Evolutionary conservation across 2,329 filamentous ascomycete species (phyloP).

Genomic region (Ceratocystis smalleyi): DNA sequence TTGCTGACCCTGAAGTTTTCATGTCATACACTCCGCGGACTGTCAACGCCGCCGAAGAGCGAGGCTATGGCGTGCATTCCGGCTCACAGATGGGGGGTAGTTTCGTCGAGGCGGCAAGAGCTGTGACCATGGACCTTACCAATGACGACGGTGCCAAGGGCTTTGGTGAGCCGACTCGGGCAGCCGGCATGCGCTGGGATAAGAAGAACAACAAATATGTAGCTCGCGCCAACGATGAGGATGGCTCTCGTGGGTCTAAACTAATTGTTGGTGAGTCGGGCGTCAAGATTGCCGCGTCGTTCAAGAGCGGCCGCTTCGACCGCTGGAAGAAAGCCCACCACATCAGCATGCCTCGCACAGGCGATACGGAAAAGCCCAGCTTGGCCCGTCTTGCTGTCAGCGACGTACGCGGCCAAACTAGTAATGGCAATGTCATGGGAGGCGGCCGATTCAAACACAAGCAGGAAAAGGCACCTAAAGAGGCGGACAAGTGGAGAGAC

Average conservation of each 20-base stretch:
- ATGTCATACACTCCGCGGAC: slow-evolving; percentile 87
- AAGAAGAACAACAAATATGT: slow-evolving; percentile 96
- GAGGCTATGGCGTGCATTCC: slow-evolving; percentile 82
- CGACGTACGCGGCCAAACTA: slow-evolving; percentile 16
- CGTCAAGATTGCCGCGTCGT: slow-evolving; percentile 86
- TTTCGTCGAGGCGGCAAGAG: slow-evolving; percentile 78
- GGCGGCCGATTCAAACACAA: slow-evolving; percentile 62
- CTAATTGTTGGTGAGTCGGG: slow-evolving; percentile 82
- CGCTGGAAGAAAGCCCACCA: slow-evolving; percentile 80
- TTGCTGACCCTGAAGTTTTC: slow-evolving; percentile 78
- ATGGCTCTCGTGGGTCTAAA: slow-evolving; percentile 57
- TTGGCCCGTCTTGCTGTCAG: slow-evolving; percentile 19
- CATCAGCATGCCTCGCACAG: slow-evolving; percentile 61
- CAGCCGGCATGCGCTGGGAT: slow-evolving; percentile 69
- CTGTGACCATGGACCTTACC: slow-evolving; percentile 78
- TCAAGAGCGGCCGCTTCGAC: slow-evolving; percentile 88
- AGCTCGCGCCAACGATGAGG: slow-evolving; percentile 77
- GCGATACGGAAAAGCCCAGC: slow-evolving; percentile 53
- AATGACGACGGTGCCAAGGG: slow-evolving; percentile 71
- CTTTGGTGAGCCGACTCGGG: slow-evolving; percentile 61
- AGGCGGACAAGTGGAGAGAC: slow-evolving; percentile 79
- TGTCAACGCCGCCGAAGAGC: slow-evolving; percentile 70
- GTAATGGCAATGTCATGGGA: slow-evolving; percentile 8
- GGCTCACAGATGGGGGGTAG: slow-evolving; percentile 46
- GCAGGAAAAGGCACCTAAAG: slow-evolving; percentile 75